phyloP scores from a whole-genome alignment of 176 grass and related monocot species.

The Aegilops longissima region DNA sequence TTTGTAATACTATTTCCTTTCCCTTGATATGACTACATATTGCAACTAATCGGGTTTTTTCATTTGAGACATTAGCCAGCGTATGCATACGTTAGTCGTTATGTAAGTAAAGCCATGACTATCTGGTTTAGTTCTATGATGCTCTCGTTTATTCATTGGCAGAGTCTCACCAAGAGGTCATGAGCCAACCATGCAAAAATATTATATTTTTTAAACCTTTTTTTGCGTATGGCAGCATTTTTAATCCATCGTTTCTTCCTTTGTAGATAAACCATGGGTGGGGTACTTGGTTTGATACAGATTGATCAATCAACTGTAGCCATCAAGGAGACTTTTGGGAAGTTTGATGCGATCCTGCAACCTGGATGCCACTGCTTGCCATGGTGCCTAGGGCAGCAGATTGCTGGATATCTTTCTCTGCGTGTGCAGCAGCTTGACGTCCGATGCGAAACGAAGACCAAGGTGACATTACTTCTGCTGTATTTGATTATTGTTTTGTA shows the following conservation, averaged over 20 bases:
- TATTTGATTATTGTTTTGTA: neutral
- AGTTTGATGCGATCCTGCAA: constrained; percentile 55
- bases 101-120: neutral
- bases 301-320: constrained; percentile 85
- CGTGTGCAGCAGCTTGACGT: constrained; percentile 90
- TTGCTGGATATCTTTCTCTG: constrained; percentile 79
- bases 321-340: constrained; percentile 81
- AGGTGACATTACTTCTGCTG: constrained; percentile 46
- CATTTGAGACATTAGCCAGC: neutral
- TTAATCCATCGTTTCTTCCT: neutral
- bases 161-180: neutral
- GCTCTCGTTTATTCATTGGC: neutral
- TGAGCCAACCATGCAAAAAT: neutral
- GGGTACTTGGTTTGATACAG: constrained; percentile 59
- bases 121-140: neutral
- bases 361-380: constrained; percentile 84
- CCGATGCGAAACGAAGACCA: constrained; percentile 88
- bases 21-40: neutral
- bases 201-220: neutral
- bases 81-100: neutral
- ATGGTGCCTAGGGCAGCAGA: constrained; percentile 68
- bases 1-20: neutral
- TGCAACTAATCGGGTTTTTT: neutral
- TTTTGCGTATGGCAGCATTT: neutral
- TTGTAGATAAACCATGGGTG: constrained; percentile 72